Percentiles rank a stretch among this genome's conserved stretches.
phyloP scores from a whole-genome alignment of 345 rosid species.

The Lepidium sativum region DNA sequence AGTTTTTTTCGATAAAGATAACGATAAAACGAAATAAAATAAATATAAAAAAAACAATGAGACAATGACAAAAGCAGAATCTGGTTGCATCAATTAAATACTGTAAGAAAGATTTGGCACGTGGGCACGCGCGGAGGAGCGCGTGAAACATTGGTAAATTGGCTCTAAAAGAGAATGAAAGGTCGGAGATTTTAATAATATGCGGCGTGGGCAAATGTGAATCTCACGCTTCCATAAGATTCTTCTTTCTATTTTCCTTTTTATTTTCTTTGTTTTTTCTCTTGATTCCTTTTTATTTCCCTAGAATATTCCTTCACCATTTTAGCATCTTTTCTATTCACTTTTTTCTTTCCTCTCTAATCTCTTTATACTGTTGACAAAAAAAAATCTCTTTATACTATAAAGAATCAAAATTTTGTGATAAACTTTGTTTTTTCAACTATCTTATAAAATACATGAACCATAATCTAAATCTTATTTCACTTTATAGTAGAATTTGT shows the following conservation, averaged over 20 bases:
- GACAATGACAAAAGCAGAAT: constrained; percentile 7
- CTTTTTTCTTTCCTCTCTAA: not conserved
- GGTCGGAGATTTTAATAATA: not conserved
- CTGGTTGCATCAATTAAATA: constrained; percentile 9
- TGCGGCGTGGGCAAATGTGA: constrained; percentile 22
- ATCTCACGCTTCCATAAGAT: constrained; percentile 21
- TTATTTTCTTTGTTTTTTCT: not conserved
- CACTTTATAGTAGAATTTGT: no score
- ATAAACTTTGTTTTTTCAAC: no score
- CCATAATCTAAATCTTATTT: no score
- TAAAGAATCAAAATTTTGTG: no score
- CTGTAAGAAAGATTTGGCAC: not conserved
- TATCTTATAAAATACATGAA: no score
- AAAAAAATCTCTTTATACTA: no score
- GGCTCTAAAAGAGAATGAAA: constrained; percentile 18
- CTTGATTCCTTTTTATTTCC: constrained; percentile 1
- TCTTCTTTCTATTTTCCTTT: not conserved
- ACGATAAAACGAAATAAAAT: not conserved
- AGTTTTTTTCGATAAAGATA: no score
- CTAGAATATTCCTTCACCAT: constrained; percentile 15
- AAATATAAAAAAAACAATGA: not conserved
- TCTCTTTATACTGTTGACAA: no score
- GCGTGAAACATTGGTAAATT: not conserved
- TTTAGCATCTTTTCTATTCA: not conserved
- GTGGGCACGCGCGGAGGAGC: constrained; percentile 7